Evolutionary conservation across 2,329 filamentous ascomycete genomes (phyloP), one percentile per base, ranked within the genome.

Genomic region (Verruconis gallopava): DNA sequence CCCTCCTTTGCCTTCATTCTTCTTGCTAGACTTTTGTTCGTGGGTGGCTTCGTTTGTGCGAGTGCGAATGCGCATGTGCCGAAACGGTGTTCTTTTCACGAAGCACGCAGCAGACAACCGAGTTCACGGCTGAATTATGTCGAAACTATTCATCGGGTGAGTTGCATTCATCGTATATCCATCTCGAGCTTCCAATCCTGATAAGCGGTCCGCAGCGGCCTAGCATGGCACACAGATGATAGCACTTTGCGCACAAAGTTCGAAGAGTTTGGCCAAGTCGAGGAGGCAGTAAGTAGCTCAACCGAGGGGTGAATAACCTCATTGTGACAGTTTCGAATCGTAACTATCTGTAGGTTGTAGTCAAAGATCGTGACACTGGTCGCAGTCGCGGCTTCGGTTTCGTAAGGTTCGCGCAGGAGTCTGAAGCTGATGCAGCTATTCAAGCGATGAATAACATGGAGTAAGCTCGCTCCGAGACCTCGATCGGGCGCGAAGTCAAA

Each of bases 161-260:
- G 81, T 57, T 34, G 15, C 28, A 38, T 4, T 39, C 17, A 22
- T 38, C 13, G 18, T 20, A 28, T 14, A 17, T 38, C 35, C 19
- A 17, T 13, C 18, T 25, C 20, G 19, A 35, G 14, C 11, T 32
- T 25, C 9, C 4, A 13, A 32, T 32, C 11, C 37, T 41, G 25
- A 44, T 15, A n/a, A 9, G 37, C 25, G n/a, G 19, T n/a, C 18
- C 13, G 21, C 19, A 94, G 89, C 59, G 91, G 91, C 73, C 85
- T 98, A 53, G 85, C 91, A 57, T 98, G 91, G 91, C 88, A 95
- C 69, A 98, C 91, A 50, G 86, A 93, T 64, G 89, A 96, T 66
- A 66, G 68, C 35, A 86, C 84, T 52, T 71, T 98, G 51, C 81
- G 84, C 57, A 69, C 81, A 59, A 94, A 94, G 65, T 98, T 98